Conservation (phyloP, 1,284 basidiomycete species). For the Austroboletus sp. region DNA sequence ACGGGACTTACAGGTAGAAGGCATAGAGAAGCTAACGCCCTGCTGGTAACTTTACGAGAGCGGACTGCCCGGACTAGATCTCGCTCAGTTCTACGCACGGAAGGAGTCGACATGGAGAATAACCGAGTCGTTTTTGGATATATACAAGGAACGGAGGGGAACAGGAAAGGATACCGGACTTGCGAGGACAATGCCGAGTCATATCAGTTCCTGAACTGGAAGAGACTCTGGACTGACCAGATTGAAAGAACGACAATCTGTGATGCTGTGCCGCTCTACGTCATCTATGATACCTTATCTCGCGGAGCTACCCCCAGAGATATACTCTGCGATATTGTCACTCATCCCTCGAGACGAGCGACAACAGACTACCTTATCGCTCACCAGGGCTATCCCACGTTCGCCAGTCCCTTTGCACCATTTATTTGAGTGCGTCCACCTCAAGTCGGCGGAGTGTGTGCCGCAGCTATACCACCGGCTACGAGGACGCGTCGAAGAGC, state of each 20-base stretch:
- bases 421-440: conserved; percentile 46
- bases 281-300: conserved; percentile 17
- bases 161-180: conserved; percentile 17
- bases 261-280: conserved; percentile 28
- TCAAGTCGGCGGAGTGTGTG: conserved; percentile 42
- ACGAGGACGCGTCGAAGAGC: conserved; percentile 31
- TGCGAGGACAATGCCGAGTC: conserved; percentile 33
- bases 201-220: conserved; percentile 40
- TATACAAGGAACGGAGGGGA: conserved; percentile 34
- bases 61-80: conserved; percentile 46
- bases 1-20: conserved; percentile 21
- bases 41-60: conserved; percentile 54
- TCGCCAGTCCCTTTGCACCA: conserved; percentile 46
- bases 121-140: conserved; percentile 38
- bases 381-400: conserved; percentile 50
- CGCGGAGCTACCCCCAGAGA: conserved; percentile 47
- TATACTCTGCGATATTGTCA: conserved; percentile 50
- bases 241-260: too few species aligned
- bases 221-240: too few species aligned
- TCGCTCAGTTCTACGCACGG: conserved; percentile 53
- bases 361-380: conserved; percentile 42
- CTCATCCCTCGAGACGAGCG: conserved; percentile 38
- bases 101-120: conserved; percentile 29
- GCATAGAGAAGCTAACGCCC: conserved; percentile 38
- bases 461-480: conserved; percentile 46